A percentile compares a stretch with the other conserved stretches of the same genome.
Evolutionary conservation across 2,329 filamentous ascomycete species (phyloP).

Genomic region (Arthrobotrys iridis): DNA sequence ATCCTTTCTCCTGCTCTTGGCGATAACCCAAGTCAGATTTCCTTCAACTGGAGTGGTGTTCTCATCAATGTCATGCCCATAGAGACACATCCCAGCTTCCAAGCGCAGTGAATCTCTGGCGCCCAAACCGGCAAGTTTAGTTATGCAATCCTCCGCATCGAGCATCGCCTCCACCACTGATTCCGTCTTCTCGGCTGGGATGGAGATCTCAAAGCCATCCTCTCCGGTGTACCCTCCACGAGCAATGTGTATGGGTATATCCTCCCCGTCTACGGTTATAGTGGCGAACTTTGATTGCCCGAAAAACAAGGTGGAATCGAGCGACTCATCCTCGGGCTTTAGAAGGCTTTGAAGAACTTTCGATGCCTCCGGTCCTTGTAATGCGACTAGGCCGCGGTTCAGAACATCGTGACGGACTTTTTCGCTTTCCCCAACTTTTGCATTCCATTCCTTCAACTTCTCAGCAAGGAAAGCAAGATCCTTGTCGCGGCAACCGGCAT

Average conservation of each 20-base stretch:
- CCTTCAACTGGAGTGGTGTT: slow-evolving; percentile 75
- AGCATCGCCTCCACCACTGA: slow-evolving; percentile 77
- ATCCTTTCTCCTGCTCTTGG: slow-evolving; percentile 74
- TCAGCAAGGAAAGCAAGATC: slow-evolving; percentile 79
- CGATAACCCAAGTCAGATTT: slow-evolving; percentile 80
- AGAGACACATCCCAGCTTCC: slow-evolving; percentile 98
- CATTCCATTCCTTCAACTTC: slow-evolving; percentile 72
- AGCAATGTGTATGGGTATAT: slow-evolving; percentile 73
- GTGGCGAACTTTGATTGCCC: slow-evolving; percentile 76
- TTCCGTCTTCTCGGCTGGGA: slow-evolving; percentile 73
- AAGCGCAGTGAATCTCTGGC: slow-evolving; percentile 91
- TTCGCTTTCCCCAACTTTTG: slow-evolving; percentile 66
- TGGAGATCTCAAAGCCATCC: slow-evolving; percentile 96
- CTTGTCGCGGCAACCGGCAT: slow-evolving; percentile 90
- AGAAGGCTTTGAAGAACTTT: slow-evolving; percentile 75
- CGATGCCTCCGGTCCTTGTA: slow-evolving; percentile 84
- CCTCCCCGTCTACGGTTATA: slow-evolving; percentile 61
- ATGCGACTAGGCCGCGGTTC: slow-evolving; percentile 80
- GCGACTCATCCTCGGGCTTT: slow-evolving; percentile 65
- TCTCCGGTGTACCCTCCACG: slow-evolving; percentile 96
- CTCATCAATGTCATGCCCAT: slow-evolving; percentile 96
- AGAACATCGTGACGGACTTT: slow-evolving; percentile 76
- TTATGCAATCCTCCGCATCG: slow-evolving; percentile 65
- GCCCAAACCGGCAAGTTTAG: slow-evolving; percentile 86
- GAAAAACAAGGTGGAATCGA: slow-evolving; percentile 78